Conservation (phyloP, 1,139 yeast species). For the Saccharomyces hybrid region DNA sequence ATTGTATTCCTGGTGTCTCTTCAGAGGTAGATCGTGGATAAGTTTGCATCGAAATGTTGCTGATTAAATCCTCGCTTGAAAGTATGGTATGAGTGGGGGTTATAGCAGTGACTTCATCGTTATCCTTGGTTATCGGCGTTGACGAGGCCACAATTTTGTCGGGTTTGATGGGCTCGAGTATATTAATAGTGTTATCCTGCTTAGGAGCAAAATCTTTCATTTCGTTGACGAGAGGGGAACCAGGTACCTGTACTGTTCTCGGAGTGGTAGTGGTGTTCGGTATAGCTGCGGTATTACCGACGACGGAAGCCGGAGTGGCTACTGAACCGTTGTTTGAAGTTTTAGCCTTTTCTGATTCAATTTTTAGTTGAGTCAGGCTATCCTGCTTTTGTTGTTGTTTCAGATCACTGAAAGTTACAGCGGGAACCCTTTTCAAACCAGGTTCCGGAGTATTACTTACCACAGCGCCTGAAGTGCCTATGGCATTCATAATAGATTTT, state of each 20-base stretch:
- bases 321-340: not conserved
- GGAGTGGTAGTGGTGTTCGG: not conserved
- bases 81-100: slow-evolving; percentile 12
- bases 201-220: not conserved
- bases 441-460: slow-evolving; percentile 31
- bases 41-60: not conserved
- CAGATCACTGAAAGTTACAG: slow-evolving; percentile 31
- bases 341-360: not conserved
- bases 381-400: slow-evolving; percentile 45
- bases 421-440: slow-evolving; percentile 30
- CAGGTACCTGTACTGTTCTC: not conserved
- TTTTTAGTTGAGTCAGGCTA: not conserved
- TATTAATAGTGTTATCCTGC: not conserved
- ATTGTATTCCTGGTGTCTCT: not conserved
- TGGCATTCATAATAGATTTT: slow-evolving; percentile 30
- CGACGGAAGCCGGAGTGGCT: not conserved
- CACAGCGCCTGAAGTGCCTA: slow-evolving; percentile 32
- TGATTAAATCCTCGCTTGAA: not conserved
- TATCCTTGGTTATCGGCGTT: not conserved
- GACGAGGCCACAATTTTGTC: not conserved
- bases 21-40: not conserved
- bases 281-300: not conserved
- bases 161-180: not conserved
- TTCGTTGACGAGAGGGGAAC: not conserved
- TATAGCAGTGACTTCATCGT: not conserved